These are phyloP conservation scores for Cicer bijugum DNA, from an alignment of 306 rosid genomes.

Conservation along the genomic window DNA sequence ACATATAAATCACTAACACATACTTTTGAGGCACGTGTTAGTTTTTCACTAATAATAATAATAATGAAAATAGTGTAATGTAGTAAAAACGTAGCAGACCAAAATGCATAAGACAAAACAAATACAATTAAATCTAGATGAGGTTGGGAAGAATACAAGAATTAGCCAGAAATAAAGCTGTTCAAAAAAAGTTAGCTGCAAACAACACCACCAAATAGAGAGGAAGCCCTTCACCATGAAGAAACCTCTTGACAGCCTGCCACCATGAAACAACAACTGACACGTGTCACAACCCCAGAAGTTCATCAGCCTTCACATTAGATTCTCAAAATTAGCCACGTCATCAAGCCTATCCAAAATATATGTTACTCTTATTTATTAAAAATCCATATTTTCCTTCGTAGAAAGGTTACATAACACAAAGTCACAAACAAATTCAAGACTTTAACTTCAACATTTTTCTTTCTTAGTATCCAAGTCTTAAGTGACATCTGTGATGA, in stretches of 20 bases:
- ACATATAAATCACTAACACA: too few species aligned
- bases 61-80: too few species aligned
- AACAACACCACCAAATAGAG: slow-evolving; percentile 2
- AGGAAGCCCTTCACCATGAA: slow-evolving; percentile 44
- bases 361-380: background rate
- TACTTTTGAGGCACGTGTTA: too few species aligned
- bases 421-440: slow-evolving; percentile 21
- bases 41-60: too few species aligned
- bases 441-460: background rate
- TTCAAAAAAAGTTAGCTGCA: background rate
- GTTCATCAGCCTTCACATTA: background rate
- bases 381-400: background rate
- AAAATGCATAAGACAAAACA: background rate
- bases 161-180: background rate
- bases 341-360: slow-evolving; percentile 32
- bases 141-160: slow-evolving; percentile 5
- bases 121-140: background rate
- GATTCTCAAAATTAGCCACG: slow-evolving; percentile 42
- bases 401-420: background rate
- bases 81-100: too few species aligned
- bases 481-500: slow-evolving; percentile 43
- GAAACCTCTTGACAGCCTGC: slow-evolving; percentile 44
- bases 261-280: slow-evolving; percentile 28
- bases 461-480: slow-evolving; percentile 45
- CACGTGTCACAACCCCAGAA: slow-evolving; percentile 44